A percentile compares a stretch with the other conserved stretches of the same genome.
Evolutionary conservation across 1,284 basidiomycete species (phyloP).

Genomic region (Calocybe gambosa): DNA sequence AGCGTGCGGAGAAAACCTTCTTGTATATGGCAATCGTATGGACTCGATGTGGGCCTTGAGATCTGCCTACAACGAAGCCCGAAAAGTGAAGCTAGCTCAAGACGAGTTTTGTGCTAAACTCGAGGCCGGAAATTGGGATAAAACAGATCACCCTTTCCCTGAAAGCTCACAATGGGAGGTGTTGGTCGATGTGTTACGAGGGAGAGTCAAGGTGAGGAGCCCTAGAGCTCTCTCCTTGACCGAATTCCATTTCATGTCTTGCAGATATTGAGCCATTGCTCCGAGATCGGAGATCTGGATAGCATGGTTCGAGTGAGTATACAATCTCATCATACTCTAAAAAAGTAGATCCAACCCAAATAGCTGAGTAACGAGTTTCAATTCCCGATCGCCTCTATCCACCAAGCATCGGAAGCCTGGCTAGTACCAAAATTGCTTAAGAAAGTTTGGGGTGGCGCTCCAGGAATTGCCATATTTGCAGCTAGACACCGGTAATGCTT

Average conservation of each 20-base stretch:
- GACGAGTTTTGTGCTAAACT: conserved; percentile 64
- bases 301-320: conserved; percentile 55
- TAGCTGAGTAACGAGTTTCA: conserved; percentile 74
- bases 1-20: conserved; percentile 52
- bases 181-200: conserved; percentile 77
- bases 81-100: conserved; percentile 64
- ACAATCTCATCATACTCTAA: conserved; percentile 8
- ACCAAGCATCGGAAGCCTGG: conserved; percentile 75
- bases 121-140: conserved; percentile 54
- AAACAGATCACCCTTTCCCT: conserved; percentile 56
- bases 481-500: conserved; percentile 38
- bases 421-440: conserved; percentile 69
- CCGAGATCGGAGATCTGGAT: conserved; percentile 78
- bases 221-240: background rate
- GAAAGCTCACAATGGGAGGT: conserved; percentile 74
- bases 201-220: conserved; percentile 60
- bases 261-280: conserved; percentile 61
- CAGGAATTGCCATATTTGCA: conserved; percentile 64
- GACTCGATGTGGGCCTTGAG: conserved; percentile 60
- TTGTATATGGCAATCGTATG: conserved; percentile 46
- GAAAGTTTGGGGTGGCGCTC: conserved; percentile 46
- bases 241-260: background rate
- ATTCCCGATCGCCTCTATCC: conserved; percentile 64
- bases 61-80: conserved; percentile 59
- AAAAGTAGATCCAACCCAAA: background rate